Percentiles rank a stretch among this genome's conserved stretches.
Conservation (phyloP, 495 filamentous ascomycete genomes). For the Gamarada debralockiae region DNA sequence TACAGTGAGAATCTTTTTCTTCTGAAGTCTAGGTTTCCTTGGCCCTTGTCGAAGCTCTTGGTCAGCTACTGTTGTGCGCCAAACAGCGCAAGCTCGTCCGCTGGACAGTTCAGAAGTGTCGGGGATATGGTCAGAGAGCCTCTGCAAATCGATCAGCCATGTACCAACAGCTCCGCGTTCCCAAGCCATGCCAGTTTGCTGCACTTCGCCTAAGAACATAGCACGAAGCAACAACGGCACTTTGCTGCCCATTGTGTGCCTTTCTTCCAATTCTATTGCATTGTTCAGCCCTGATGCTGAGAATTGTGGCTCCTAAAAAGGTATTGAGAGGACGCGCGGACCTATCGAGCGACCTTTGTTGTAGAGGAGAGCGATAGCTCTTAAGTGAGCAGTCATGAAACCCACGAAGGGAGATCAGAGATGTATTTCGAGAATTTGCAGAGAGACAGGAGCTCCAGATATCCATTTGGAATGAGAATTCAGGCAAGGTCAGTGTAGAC, state of each 20-base stretch:
- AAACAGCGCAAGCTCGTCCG: too few species aligned
- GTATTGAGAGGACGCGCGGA: not conserved
- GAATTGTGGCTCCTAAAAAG: not conserved
- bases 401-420: conserved; percentile 1
- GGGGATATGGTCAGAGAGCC: not conserved
- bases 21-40: not conserved
- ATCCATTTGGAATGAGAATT: conserved; percentile 2
- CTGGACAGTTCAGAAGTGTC: not conserved
- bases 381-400: conserved; percentile 4
- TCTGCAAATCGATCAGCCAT: not conserved
- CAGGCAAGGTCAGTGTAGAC: conserved; percentile 1
- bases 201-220: not conserved
- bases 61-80: conserved; percentile 2
- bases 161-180: not conserved
- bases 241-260: not conserved
- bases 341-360: conserved; percentile 2
- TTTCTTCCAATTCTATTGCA: not conserved
- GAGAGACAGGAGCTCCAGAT: conserved; percentile 2
- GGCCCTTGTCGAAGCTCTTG: conserved; percentile 2
- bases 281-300: not conserved
- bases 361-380: conserved; percentile 1
- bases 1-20: not conserved
- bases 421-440: conserved; percentile 3
- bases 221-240: not conserved
- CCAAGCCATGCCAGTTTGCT: not conserved